Percentiles rank a stretch among this genome's conserved stretches.
phyloP scores from a whole-genome alignment of 1,284 basidiomycete species.

The Coriolopsis trogii region DNA sequence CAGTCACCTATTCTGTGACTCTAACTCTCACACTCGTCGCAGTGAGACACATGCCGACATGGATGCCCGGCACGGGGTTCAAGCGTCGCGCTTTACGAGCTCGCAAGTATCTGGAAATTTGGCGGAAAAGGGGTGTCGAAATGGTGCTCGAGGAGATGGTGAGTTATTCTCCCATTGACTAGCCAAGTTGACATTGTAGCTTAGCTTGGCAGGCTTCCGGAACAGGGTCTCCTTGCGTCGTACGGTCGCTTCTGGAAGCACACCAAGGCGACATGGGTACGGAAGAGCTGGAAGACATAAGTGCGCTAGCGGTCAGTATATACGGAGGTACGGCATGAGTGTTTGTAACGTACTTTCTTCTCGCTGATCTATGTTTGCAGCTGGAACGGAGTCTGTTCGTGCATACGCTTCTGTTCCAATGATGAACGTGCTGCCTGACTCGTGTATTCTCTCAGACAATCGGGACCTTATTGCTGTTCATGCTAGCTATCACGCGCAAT shows the following conservation, averaged over 20 bases:
- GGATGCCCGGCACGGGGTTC: constrained; percentile 60
- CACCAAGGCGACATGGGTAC: background rate
- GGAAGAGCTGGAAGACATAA: constrained; percentile 22
- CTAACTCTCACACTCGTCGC: background rate
- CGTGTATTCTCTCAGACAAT: constrained; percentile 1
- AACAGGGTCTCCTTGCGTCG: background rate
- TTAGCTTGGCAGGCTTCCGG: constrained; percentile 1
- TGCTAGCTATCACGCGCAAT: constrained; percentile 22
- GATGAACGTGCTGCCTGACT: background rate
- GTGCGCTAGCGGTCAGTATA: constrained; percentile 17
- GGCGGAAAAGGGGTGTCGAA: constrained; percentile 54
- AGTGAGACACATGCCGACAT: constrained; percentile 53
- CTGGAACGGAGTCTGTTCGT: constrained; percentile 30
- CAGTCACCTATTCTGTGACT: constrained; percentile 2
- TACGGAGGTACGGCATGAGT: constrained; percentile 23
- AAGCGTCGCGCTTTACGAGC: constrained; percentile 53
- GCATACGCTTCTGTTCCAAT: too few relatives aligned
- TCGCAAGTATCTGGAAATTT: constrained; percentile 35
- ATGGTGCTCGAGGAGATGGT: constrained; percentile 56
- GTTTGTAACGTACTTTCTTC: background rate
- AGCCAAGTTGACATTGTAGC: too few relatives aligned
- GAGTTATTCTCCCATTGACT: constrained; percentile 14
- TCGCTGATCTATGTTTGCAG: too few relatives aligned
- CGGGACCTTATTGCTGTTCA: constrained; percentile 6
- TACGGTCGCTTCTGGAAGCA: constrained; percentile 1